Percentiles rank a stretch among this genome's conserved stretches.
Evolutionary conservation across 2,329 filamentous ascomycete genomes (phyloP).

Genomic region (Hymenoscyphus salicellus): DNA sequence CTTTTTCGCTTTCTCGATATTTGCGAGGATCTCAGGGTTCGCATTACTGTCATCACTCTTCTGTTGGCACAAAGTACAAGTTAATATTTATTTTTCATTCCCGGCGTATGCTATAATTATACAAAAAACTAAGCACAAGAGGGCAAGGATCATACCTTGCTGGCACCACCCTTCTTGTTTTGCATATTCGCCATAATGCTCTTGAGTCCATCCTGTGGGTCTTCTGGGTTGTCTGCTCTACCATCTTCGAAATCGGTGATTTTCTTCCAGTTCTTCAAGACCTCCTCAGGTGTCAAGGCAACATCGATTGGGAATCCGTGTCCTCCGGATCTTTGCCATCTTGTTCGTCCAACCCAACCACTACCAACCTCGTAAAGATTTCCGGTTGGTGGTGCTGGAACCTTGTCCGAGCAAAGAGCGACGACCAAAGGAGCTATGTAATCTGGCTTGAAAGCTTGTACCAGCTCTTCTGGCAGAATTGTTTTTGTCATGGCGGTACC

Average conservation of each 20-base stretch:
- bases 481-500: conserved; percentile 93
- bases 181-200: conserved; percentile 80
- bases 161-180: conserved; percentile 61
- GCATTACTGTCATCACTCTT: conserved; percentile 35
- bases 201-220: conserved; percentile 71
- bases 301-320: conserved; percentile 88
- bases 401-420: conserved; percentile 79
- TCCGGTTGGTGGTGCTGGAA: conserved; percentile 79
- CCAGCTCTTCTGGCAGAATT: conserved; percentile 93
- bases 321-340: conserved; percentile 91
- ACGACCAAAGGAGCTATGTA: conserved; percentile 94
- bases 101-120: conserved; percentile 25
- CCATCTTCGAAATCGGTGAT: conserved; percentile 87
- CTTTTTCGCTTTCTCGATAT: conserved; percentile 74
- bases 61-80: conserved; percentile 26
- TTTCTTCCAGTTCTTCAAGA: conserved; percentile 70
- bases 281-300: conserved; percentile 77
- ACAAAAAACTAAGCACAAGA: conserved; percentile 16
- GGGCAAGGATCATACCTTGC: conserved; percentile 53
- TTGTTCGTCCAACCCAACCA: conserved; percentile 86
- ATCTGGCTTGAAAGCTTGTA: conserved; percentile 98
- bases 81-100: conserved; percentile 30
- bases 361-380: conserved; percentile 92
- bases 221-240: conserved; percentile 81
- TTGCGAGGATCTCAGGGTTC: conserved; percentile 65